Conservation (phyloP, 2,329 filamentous ascomycete genomes). For the Colletotrichum liaoningense region DNA sequence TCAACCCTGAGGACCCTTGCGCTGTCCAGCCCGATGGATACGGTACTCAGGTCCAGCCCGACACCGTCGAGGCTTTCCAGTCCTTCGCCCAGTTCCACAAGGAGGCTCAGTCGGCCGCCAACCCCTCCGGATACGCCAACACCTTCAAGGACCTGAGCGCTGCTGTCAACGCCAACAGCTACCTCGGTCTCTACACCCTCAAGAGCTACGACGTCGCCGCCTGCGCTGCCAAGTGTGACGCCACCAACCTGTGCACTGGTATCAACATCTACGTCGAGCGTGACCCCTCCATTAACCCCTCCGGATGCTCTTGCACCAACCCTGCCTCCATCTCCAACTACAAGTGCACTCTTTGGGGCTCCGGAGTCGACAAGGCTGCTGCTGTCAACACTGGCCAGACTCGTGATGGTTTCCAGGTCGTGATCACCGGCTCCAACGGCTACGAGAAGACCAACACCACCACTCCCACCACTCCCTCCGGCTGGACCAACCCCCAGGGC, state of each 20-base stretch:
- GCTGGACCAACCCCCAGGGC: constrained; percentile 31
- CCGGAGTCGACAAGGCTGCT: constrained; percentile 28
- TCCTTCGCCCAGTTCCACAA: constrained; percentile 9
- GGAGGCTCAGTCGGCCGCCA: background rate
- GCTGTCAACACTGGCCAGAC: constrained; percentile 32
- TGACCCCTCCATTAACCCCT: constrained; percentile 33
- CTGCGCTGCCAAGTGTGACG: constrained; percentile 24
- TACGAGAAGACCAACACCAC: constrained; percentile 36
- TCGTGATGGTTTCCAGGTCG: constrained; percentile 32
- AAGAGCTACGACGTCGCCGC: constrained; percentile 21
- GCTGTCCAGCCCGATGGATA: constrained; percentile 18
- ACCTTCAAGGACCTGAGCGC: constrained; percentile 30
- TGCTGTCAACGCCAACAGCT: constrained; percentile 29
- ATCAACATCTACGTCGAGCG: constrained; percentile 35
- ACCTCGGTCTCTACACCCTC: constrained; percentile 28
- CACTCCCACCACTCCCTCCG: constrained; percentile 12
- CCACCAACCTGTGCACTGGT: constrained; percentile 22
- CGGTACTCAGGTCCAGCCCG: constrained; percentile 9
- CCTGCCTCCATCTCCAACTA: constrained; percentile 30
- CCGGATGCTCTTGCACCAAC: constrained; percentile 23
- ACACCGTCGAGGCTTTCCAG: constrained; percentile 9
- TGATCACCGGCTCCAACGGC: constrained; percentile 36
- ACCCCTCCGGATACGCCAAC: constrained; percentile 4
- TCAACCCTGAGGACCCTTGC: constrained; percentile 33
- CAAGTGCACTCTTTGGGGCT: constrained; percentile 34